These are phyloP conservation scores for Diatrype stigma DNA, from an alignment of 2,329 filamentous ascomycete species.

Conservation along the genomic window DNA sequence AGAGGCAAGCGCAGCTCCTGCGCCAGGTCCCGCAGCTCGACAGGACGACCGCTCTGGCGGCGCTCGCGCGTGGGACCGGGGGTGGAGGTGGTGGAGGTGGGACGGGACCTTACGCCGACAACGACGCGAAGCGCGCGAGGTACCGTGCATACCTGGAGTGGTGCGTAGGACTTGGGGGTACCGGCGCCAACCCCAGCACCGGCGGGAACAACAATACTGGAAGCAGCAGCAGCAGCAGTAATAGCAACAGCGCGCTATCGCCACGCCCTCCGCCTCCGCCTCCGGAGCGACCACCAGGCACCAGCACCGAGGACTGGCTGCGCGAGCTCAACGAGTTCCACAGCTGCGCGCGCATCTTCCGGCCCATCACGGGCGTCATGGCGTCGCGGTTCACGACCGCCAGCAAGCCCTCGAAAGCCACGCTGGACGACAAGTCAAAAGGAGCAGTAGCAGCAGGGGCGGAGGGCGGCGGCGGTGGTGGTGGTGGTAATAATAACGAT, in stretches of 20 bases:
- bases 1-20: conserved; percentile 55
- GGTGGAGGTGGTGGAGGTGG: conserved; percentile 58
- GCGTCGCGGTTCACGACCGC: conserved; percentile 83
- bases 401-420: conserved; percentile 30
- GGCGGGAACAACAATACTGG: not conserved
- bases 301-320: conserved; percentile 68
- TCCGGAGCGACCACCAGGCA: conserved; percentile 29
- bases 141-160: conserved; percentile 81
- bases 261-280: conserved; percentile 44
- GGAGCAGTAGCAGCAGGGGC: conserved; percentile 13
- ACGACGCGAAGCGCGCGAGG: conserved; percentile 72
- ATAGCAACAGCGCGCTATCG: not conserved
- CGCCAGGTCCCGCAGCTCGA: conserved; percentile 61
- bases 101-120: conserved; percentile 74
- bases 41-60: conserved; percentile 62
- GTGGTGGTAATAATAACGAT: conserved; percentile 15
- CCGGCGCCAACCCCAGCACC: not conserved
- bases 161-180: conserved; percentile 57
- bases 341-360: conserved; percentile 68
- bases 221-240: not conserved
- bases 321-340: conserved; percentile 75
- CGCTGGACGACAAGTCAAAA: too few species aligned
- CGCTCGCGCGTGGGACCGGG: conserved; percentile 56
- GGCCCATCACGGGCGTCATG: conserved; percentile 88
- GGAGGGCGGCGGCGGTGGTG: conserved; percentile 8